Conservation (phyloP, 345 rosid genomes). For the Camelina hispida region DNA sequence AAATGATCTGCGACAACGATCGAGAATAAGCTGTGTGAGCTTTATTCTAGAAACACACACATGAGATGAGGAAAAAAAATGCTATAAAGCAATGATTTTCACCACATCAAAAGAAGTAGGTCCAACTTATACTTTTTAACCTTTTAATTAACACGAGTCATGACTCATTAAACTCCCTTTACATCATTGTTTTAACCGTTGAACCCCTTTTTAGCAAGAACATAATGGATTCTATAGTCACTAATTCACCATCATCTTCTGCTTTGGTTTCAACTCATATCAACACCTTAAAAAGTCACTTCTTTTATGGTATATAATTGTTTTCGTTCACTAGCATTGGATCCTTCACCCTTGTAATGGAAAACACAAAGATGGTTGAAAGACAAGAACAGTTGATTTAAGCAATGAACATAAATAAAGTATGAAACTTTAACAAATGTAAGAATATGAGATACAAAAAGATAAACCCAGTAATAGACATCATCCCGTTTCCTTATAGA, state of each 20-base stretch:
- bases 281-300: not conserved
- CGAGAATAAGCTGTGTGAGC: not conserved
- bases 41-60: slow-evolving; percentile 33
- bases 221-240: slow-evolving; percentile 23
- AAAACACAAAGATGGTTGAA: too few species aligned
- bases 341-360: too few species aligned
- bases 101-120: slow-evolving; percentile 36
- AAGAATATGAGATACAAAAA: too few species aligned
- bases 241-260: slow-evolving; percentile 12
- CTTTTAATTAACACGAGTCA: slow-evolving; percentile 42
- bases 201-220: slow-evolving; percentile 1
- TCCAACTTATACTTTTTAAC: slow-evolving; percentile 27
- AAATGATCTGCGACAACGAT: not conserved
- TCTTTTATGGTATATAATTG: not conserved
- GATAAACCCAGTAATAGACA: slow-evolving; percentile 8
- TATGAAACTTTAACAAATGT: too few species aligned
- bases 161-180: slow-evolving; percentile 31
- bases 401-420: too few species aligned
- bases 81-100: slow-evolving; percentile 30
- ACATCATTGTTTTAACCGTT: slow-evolving; percentile 35
- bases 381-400: too few species aligned
- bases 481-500: too few species aligned
- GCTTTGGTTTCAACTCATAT: slow-evolving; percentile 30
- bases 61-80: slow-evolving; percentile 22
- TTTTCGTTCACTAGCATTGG: too few species aligned